Evolutionary conservation across 352 stramenopile species (phyloP).

Genomic region (Phytophthora aleatoria): DNA sequence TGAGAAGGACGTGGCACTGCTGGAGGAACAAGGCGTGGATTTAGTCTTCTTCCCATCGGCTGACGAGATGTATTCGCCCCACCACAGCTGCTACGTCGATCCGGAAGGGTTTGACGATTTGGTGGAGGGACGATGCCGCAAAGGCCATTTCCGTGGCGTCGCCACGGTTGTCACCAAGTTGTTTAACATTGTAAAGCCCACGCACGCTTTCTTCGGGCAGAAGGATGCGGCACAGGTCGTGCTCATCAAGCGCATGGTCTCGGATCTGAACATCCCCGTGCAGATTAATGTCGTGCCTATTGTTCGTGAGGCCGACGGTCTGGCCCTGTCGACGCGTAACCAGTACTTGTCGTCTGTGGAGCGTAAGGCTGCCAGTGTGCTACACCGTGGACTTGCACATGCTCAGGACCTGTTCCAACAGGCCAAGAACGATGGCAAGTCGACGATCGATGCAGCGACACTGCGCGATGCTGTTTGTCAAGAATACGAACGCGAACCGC

Average conservation of each 20-base stretch:
- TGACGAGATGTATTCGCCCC: conserved; percentile 88
- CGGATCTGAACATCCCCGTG: conserved; percentile 96
- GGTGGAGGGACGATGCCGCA: conserved; percentile 91
- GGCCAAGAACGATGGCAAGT: conserved; percentile 22
- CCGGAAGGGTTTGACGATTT: conserved; percentile 95
- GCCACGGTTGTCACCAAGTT: conserved; percentile 99
- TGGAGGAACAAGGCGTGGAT: conserved; percentile 90
- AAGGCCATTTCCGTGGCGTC: conserved; percentile 98
- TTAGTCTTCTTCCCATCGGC: conserved; percentile 87
- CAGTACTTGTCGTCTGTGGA: conserved; percentile 95
- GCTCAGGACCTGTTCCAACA: conserved; percentile 58
- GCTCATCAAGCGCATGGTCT: conserved; percentile 94
- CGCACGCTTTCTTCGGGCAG: conserved; percentile 98
- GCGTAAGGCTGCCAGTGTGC: conserved; percentile 81
- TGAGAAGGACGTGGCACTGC: conserved; percentile 90
- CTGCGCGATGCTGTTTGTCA: conserved; percentile 52
- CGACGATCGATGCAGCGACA: conserved; percentile 34
- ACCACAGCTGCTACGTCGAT: conserved; percentile 92
- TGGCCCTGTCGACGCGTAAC: conserved; percentile 98
- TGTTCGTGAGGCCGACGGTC: conserved; percentile 93
- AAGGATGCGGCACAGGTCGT: conserved; percentile 99
- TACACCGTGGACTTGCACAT: conserved; percentile 83
- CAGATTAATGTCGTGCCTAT: conserved; percentile 93
- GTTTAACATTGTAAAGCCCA: conserved; percentile 98
- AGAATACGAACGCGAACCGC: conserved; percentile 83